phyloP scores from a whole-genome alignment of 805 yeast species.

The Ogataea glucozyma region DNA sequence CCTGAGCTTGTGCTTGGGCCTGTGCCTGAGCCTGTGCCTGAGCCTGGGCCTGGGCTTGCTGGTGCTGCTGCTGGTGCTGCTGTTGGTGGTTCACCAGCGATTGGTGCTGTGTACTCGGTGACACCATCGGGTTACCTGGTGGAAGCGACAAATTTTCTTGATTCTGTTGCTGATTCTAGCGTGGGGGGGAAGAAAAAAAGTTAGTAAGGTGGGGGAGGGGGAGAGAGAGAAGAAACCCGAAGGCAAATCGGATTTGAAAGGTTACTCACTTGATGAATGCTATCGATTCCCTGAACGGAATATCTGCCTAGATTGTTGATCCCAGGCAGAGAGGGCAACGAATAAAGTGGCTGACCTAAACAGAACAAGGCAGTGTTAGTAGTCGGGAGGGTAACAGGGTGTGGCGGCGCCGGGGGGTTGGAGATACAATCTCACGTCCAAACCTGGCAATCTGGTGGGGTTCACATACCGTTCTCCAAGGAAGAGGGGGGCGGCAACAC shows the following conservation, averaged over 20 bases:
- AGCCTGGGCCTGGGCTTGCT: constrained; percentile 16
- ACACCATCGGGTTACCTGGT: constrained; percentile 32
- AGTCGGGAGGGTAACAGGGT: constrained; percentile 1
- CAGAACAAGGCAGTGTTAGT: background rate
- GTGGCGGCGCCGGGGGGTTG: too few relatives aligned
- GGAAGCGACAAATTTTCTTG: constrained; percentile 34
- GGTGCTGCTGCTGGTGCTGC: constrained; percentile 13
- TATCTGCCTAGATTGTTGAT: constrained; percentile 50
- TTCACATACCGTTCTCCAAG: constrained; percentile 52
- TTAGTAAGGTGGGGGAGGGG: too few relatives aligned
- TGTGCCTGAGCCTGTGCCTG: constrained; percentile 27
- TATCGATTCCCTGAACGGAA: constrained; percentile 49
- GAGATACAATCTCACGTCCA: too few relatives aligned
- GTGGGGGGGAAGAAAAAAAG: constrained; percentile 13
- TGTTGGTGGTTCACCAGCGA: constrained; percentile 20
- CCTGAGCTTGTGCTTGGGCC: constrained; percentile 12
- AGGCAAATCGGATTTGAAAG: background rate
- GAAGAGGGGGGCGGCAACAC: constrained; percentile 59
- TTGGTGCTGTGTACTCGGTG: constrained; percentile 22
- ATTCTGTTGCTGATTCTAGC: constrained; percentile 19
- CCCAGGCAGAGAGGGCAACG: constrained; percentile 54
- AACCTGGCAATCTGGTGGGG: too few relatives aligned
- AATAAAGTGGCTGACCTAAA: constrained; percentile 47
- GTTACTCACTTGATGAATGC: constrained; percentile 33
- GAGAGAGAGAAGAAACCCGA: constrained; percentile 1